Percentiles rank a stretch among this genome's conserved stretches.
Conservation (phyloP, 129 eudicot species). For the Deinandra increscens region DNA sequence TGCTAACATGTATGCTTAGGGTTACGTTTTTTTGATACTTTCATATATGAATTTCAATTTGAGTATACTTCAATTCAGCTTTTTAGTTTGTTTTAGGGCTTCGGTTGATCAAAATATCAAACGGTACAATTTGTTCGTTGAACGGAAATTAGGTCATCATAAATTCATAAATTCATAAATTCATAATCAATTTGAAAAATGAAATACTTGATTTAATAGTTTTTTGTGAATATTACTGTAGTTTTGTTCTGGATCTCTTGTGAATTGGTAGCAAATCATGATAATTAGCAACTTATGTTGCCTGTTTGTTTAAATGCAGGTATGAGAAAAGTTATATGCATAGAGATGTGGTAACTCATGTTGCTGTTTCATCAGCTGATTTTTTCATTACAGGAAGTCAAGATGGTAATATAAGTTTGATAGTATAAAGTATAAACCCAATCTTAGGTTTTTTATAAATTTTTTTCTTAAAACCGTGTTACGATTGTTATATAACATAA, state of each 20-base stretch:
- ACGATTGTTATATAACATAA: not conserved
- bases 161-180: no score
- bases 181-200: not conserved
- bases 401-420: constrained; percentile 60
- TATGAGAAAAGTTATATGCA: constrained; percentile 99
- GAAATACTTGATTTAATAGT: not conserved
- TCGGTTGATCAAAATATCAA: constrained; percentile 11
- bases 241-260: constrained; percentile 2
- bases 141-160: constrained; percentile 4
- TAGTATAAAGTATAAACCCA: not conserved
- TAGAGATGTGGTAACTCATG: constrained; percentile 96
- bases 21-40: constrained; percentile 26
- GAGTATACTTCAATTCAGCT: not conserved
- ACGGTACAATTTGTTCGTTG: not conserved
- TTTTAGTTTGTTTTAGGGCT: constrained; percentile 16
- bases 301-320: constrained; percentile 44
- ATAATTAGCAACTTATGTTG: not conserved
- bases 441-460: not conserved
- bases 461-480: not conserved
- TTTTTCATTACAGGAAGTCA: constrained; percentile 94
- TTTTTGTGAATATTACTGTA: not conserved
- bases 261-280: not conserved
- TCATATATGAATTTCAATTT: not conserved
- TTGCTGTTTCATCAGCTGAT: constrained; percentile 90
- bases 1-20: constrained; percentile 76